Conservation (phyloP, 208 protist species). For the Leishmania martiniquensis region DNA sequence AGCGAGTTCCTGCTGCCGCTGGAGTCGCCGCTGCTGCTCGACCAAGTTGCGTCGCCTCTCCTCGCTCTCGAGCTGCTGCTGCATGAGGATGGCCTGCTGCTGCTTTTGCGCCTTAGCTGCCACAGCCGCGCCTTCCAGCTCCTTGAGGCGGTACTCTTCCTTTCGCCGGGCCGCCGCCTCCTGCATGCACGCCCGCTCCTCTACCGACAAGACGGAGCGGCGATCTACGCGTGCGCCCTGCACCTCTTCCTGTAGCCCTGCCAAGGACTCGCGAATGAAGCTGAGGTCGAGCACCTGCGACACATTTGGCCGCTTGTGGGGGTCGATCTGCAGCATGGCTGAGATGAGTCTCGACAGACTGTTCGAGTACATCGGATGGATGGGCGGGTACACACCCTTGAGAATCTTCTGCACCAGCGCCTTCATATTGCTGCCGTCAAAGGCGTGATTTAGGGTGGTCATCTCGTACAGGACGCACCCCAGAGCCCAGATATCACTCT, state of each 20-base stretch:
- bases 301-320: conserved; percentile 76
- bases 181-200: conserved; percentile 54
- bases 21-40: conserved; percentile 47
- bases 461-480: conserved; percentile 93
- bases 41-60: conserved; percentile 51
- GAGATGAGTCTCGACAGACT: conserved; percentile 80
- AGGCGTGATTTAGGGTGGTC: conserved; percentile 89
- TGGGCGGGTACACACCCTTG: conserved; percentile 85
- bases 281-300: conserved; percentile 75
- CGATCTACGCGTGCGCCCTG: conserved; percentile 49
- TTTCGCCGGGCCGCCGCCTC: conserved; percentile 35
- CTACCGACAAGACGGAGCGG: conserved; percentile 45
- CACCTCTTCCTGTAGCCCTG: conserved; percentile 63
- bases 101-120: conserved; percentile 53
- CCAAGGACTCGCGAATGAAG: conserved; percentile 80
- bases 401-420: conserved; percentile 91
- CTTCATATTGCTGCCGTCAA: conserved; percentile 92
- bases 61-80: conserved; percentile 59
- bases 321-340: conserved; percentile 88
- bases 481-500: conserved; percentile 94
- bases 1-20: conserved; percentile 56
- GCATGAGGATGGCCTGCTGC: conserved; percentile 41
- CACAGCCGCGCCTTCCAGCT: conserved; percentile 53
- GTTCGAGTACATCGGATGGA: conserved; percentile 72
- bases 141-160: conserved; percentile 53